A percentile compares a stretch with the other conserved stretches of the same genome.
Evolutionary conservation across 768 basidiomycete genomes (phyloP).

Genomic region (Artomyces pyxidatus): DNA sequence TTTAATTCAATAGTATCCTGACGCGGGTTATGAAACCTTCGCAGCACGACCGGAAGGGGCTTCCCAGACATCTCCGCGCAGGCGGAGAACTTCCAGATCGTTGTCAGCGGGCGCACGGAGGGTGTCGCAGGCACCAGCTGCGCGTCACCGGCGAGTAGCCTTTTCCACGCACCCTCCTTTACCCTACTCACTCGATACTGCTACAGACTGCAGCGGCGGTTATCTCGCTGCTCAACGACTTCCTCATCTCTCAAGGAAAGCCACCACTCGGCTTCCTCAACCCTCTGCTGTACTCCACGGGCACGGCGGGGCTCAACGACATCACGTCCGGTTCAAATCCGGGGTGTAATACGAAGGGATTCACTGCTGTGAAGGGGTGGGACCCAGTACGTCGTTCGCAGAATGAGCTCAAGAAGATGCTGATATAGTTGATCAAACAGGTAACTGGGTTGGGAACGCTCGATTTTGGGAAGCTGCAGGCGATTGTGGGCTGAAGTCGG

Average conservation of each 20-base stretch:
- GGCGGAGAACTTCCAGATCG: conserved; percentile 49
- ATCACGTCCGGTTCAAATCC: conserved; percentile 56
- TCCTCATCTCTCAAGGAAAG: conserved; percentile 25
- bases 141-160: conserved; percentile 20
- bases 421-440: conserved; percentile 6
- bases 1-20: background rate
- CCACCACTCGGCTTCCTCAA: conserved; percentile 32
- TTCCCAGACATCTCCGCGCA: conserved; percentile 33
- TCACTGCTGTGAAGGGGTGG: conserved; percentile 16
- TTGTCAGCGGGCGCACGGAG: conserved; percentile 35
- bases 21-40: background rate
- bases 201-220: conserved; percentile 22
- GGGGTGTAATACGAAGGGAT: conserved; percentile 50
- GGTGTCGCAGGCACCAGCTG: conserved; percentile 40
- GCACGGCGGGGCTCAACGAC: conserved; percentile 28
- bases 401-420: no score
- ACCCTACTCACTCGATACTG: background rate
- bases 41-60: conserved; percentile 19
- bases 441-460: conserved; percentile 26
- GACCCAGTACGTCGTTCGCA: conserved; percentile 8
- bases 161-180: background rate
- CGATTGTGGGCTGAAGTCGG: conserved; percentile 16
- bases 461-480: conserved; percentile 22
- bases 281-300: conserved; percentile 25
- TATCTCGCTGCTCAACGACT: conserved; percentile 31